These are phyloP conservation scores for Petasospora fabianii DNA, from an alignment of 1,139 yeast genomes.

Conservation along the genomic window DNA sequence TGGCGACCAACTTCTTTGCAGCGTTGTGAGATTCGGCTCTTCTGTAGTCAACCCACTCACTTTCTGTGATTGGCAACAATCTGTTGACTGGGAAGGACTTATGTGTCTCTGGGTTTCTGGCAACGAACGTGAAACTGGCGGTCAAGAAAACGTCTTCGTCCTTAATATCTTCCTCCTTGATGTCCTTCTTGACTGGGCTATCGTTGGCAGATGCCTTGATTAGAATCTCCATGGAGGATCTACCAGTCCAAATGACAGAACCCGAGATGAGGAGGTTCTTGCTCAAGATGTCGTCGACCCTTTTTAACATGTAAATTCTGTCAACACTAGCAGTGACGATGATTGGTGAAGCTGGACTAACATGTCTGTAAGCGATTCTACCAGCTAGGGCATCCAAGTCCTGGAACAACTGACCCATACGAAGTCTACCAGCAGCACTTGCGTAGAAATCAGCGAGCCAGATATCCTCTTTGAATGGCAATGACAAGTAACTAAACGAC, in stretches of 20 bases:
- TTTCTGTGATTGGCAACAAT: conserved; percentile 66
- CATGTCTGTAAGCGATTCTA: conserved; percentile 78
- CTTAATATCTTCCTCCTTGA: conserved; percentile 38
- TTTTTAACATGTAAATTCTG: conserved; percentile 81
- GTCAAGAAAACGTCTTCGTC: conserved; percentile 62
- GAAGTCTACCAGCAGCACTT: conserved; percentile 80
- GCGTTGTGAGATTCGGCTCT: conserved; percentile 89
- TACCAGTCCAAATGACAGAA: conserved; percentile 88
- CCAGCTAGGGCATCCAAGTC: conserved; percentile 90
- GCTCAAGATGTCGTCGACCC: conserved; percentile 72
- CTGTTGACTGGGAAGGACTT: conserved; percentile 82
- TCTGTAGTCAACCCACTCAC: conserved; percentile 78
- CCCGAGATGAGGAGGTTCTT: conserved; percentile 84
- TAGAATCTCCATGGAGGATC: conserved; percentile 91
- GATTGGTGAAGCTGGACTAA: conserved; percentile 88
- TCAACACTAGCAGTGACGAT: conserved; percentile 94
- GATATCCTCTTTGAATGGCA: conserved; percentile 82
- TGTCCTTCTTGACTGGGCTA: conserved; percentile 40
- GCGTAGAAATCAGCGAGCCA: conserved; percentile 85
- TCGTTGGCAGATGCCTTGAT: conserved; percentile 82
- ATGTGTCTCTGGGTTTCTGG: conserved; percentile 87
- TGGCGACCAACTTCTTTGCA: conserved; percentile 75
- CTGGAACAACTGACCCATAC: conserved; percentile 90
- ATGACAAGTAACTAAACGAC: conserved; percentile 66
- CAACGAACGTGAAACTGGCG: conserved; percentile 93